Conservation (phyloP, 2,329 filamentous ascomycete genomes). For the Hymenotorrendiella dingleyae region DNA sequence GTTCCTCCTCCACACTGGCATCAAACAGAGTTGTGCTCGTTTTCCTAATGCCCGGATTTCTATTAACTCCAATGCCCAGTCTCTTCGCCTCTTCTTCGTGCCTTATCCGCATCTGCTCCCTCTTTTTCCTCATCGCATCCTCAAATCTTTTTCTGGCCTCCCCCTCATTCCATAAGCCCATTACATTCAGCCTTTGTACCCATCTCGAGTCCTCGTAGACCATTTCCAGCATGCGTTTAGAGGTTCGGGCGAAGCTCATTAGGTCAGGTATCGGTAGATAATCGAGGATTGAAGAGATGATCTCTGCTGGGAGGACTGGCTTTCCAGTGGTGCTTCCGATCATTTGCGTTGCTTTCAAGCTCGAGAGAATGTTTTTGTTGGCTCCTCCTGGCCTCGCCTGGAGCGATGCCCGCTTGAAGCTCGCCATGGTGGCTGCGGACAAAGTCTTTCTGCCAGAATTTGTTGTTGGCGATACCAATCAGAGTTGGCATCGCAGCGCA, state of each 20-base stretch:
- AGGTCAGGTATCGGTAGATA: constrained; percentile 82
- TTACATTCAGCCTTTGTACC: constrained; percentile 77
- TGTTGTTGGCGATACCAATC: too few relatives aligned
- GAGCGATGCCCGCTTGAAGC: constrained; percentile 33
- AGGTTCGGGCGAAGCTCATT: constrained; percentile 77
- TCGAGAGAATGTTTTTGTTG: constrained; percentile 59
- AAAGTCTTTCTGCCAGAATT: too few relatives aligned
- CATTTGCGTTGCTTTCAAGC: constrained; percentile 76
- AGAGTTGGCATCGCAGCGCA: neutral
- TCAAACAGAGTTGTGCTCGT: constrained; percentile 65
- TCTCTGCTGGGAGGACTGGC: constrained; percentile 79
- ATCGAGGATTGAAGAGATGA: constrained; percentile 81
- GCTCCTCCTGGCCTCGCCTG: constrained; percentile 10
- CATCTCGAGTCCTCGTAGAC: constrained; percentile 97
- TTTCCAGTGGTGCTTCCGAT: constrained; percentile 53
- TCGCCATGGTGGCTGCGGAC: constrained; percentile 39
- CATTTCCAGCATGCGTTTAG: constrained; percentile 89
- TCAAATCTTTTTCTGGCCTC: constrained; percentile 81
- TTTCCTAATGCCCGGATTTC: constrained; percentile 25
- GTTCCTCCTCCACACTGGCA: constrained; percentile 60
- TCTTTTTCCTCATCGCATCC: constrained; percentile 55
- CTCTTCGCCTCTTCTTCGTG: constrained; percentile 31
- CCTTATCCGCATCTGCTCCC: constrained; percentile 48
- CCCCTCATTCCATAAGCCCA: constrained; percentile 87
- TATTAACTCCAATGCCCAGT: constrained; percentile 28